Base-by-base conservation (phyloP, 768 basidiomycete species). In the Asterophora lycoperdoides region DNA sequence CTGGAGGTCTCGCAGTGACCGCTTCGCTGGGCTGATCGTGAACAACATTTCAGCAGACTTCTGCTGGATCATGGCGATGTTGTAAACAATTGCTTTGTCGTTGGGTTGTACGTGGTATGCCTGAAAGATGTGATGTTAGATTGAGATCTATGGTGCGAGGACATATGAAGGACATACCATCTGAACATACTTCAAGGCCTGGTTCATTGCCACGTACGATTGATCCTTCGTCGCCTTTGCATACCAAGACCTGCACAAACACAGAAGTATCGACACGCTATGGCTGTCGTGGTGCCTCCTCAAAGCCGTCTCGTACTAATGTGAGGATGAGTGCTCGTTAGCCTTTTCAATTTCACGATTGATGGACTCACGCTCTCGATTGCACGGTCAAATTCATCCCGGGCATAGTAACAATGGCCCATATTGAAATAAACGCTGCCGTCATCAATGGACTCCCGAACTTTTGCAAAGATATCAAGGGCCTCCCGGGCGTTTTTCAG, bases 21-120 rank as follows among this genome's bases (percentile, higher is more conserved):
- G 84, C 63, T 93, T 92, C 20, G 81, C 72, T 1, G 85, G 77
- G 1, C 76, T 74, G 19, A 94, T 68, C 1, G 81, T 75, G 55
- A 93, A 84, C 19, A 98, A 69, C 69, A 97, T 77, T 64, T 97
- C 95, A 0, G 92, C 89, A 0, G 89, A 85, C 67, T 97, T 97
- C 64, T 99, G 96, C 65, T 94, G 86, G 29, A 98, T 93, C 88
- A 99, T 94, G 46, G 95, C 94, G 58, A 97, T 90, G 65, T 99
- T 98, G 69, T 94, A 98, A 36, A 92, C 52, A 43, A 87, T 83
- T 3, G 92, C 89, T 62, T 94, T 93, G 70, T 99, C 96, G 47
- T 75, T 78, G 0, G 93, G 93, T 55, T 87, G 83, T 5, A 93
- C 67, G 54, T 90, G 86, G 13, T 88, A 72, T 1, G 94, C 93